Conservation (phyloP, 371 early-diverging fungal species). For the Mortierella sp. region DNA sequence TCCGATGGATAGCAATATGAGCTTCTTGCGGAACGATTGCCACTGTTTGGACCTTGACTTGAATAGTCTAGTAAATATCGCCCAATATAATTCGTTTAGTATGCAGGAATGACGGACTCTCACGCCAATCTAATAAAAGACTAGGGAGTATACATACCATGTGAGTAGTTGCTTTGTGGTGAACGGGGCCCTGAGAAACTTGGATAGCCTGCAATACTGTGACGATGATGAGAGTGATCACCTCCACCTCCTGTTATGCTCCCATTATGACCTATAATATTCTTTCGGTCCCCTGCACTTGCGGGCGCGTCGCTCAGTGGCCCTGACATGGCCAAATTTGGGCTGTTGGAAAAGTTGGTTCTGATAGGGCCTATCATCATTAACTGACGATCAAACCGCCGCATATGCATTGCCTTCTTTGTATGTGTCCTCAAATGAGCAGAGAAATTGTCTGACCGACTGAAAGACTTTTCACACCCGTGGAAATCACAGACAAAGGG, state of each 20-base stretch:
- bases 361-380: slow-evolving; percentile 31
- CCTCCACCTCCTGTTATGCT: background rate
- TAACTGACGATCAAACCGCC: slow-evolving; percentile 29
- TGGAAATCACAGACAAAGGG: slow-evolving; percentile 76
- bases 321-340: slow-evolving; percentile 1
- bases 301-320: slow-evolving; percentile 12
- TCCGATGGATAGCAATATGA: slow-evolving; percentile 22
- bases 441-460: slow-evolving; percentile 82
- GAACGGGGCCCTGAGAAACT: slow-evolving; percentile 19
- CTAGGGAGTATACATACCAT: slow-evolving; percentile 11
- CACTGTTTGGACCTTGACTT: slow-evolving; percentile 10
- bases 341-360: slow-evolving; percentile 21
- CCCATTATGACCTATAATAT: background rate
- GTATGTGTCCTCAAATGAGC: slow-evolving; percentile 72
- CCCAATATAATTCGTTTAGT: background rate
- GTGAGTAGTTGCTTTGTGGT: slow-evolving; percentile 9
- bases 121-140: background rate
- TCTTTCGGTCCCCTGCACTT: background rate
- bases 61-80: background rate
- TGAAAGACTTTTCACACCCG: slow-evolving; percentile 81
- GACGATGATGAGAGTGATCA: slow-evolving; percentile 34
- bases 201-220: slow-evolving; percentile 46
- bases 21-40: slow-evolving; percentile 6
- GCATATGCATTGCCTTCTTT: slow-evolving; percentile 42
- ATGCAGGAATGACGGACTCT: no score